Evolutionary conservation across 805 yeast genomes (phyloP).

Genomic region (Jamesozyma rosinii): DNA sequence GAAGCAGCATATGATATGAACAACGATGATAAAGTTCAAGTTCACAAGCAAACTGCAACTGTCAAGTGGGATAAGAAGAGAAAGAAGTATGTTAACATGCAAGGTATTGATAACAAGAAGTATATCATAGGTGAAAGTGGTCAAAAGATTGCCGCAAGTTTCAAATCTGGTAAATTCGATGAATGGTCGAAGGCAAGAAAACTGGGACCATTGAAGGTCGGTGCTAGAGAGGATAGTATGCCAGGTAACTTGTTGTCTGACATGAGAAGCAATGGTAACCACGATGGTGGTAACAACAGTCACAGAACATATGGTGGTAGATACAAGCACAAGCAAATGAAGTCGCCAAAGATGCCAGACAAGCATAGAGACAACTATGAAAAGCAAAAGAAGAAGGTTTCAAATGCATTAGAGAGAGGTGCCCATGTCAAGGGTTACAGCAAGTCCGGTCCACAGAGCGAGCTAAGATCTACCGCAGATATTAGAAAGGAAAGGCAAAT

Average conservation of each 20-base stretch:
- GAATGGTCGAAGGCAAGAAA: constrained; percentile 77
- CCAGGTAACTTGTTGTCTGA: constrained; percentile 29
- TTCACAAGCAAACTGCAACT: constrained; percentile 53
- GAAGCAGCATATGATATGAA: constrained; percentile 77
- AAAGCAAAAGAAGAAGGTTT: constrained; percentile 72
- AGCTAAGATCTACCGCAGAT: constrained; percentile 58
- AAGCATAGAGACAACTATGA: constrained; percentile 79
- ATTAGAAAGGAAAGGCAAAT: constrained; percentile 67
- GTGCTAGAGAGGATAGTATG: constrained; percentile 40
- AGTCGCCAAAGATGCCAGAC: constrained; percentile 89
- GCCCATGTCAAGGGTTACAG: constrained; percentile 58
- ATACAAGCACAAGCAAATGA: constrained; percentile 63
- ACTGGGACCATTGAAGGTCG: constrained; percentile 43
- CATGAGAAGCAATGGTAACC: constrained; percentile 13
- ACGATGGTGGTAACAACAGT: constrained; percentile 9
- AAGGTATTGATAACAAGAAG: constrained; percentile 65
- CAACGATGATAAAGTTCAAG: constrained; percentile 64
- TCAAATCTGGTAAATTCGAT: constrained; percentile 83
- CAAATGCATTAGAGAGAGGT: constrained; percentile 71
- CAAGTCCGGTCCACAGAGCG: constrained; percentile 34
- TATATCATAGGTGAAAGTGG: constrained; percentile 94
- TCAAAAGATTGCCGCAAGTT: constrained; percentile 81
- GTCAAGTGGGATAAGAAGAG: constrained; percentile 90
- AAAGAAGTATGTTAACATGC: constrained; percentile 77
- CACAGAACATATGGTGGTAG: constrained; percentile 32